Evolutionary conservation across 805 yeast species (phyloP), one percentile per base, ranked within the genome.

Genomic region (Yueomyces sinensis): DNA sequence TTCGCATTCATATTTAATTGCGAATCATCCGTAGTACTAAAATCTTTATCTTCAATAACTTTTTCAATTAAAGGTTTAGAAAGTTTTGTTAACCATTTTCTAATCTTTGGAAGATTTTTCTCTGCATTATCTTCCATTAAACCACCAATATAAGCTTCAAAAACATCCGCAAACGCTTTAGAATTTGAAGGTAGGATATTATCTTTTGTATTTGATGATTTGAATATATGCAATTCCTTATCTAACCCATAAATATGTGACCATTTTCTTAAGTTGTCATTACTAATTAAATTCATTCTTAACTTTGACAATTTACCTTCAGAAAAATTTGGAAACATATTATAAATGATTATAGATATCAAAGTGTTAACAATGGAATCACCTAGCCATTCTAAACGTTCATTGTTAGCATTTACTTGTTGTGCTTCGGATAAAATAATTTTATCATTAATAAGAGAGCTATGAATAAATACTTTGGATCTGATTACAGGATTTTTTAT

Each of bases 91-190:
- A 81, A 50, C 89, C 89, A 81, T 11, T 61, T 54, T 42, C 67
- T 66, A 5, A 80, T 66, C 17, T 56, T 64, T 2, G 60, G 52
- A 33, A 69, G 59, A 39, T 74, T 70, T 14, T 59, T 54, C 11
- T 59, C 59, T 29, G 55, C 50, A 17, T 62, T 56, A 30, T 69
- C 61, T 41, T 82, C 93, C 17, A 72, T 62, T 23, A 89, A 56
- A 0, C 93, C 98, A 5, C 95, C 97, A 31, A 91, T 67, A 45
- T 89, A 89, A 0, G 97, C 95, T 58, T 91, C 98, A 52, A 89
- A 82, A 0, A 81, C 74, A 63, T 89, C 98, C 0, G 97, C 95
- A 48, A 69, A 70, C 4, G 81, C 62, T 50, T 91, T 91, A 42
- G 70, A 70, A 38, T 68, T 72, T 7, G 82, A 82, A 24, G 62